Conservation (phyloP, 129 eudicot species). For the Oenanthe sinensis region DNA sequence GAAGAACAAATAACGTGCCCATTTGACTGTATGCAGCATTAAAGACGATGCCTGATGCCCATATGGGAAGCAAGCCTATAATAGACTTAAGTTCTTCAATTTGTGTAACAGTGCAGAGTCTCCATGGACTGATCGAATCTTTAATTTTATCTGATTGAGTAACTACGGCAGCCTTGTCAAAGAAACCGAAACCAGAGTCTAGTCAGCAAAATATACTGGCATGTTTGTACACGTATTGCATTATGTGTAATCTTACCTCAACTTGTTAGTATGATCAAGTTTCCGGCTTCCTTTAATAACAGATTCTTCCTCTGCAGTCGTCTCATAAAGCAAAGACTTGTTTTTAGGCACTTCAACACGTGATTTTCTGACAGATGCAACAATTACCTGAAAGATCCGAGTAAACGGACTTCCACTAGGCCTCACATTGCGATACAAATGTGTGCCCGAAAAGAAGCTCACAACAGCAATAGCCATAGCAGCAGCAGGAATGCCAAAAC, state of each 20-base stretch:
- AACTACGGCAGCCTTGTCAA: constrained; percentile 79
- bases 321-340: no score
- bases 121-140: constrained; percentile 43
- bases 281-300: no score
- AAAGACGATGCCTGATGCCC: constrained; percentile 79
- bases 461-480: no score
- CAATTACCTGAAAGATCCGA: no score
- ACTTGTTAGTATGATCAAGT: no score
- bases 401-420: no score
- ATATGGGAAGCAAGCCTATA: constrained; percentile 53
- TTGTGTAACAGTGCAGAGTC: constrained; percentile 74
- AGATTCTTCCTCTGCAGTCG: no score
- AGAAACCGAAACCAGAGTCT: constrained; percentile 31
- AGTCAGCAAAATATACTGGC: background rate
- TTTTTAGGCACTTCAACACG: no score
- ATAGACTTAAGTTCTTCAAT: constrained; percentile 70
- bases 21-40: constrained; percentile 62
- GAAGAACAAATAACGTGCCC: constrained; percentile 66
- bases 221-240: background rate
- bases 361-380: no score
- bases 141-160: constrained; percentile 28
- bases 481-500: no score
- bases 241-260: background rate
- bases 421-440: no score
- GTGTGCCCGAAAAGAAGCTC: no score